These are phyloP conservation scores for Aphanocladium album DNA, from an alignment of 2,329 filamentous ascomycete species.

Conservation along the genomic window DNA sequence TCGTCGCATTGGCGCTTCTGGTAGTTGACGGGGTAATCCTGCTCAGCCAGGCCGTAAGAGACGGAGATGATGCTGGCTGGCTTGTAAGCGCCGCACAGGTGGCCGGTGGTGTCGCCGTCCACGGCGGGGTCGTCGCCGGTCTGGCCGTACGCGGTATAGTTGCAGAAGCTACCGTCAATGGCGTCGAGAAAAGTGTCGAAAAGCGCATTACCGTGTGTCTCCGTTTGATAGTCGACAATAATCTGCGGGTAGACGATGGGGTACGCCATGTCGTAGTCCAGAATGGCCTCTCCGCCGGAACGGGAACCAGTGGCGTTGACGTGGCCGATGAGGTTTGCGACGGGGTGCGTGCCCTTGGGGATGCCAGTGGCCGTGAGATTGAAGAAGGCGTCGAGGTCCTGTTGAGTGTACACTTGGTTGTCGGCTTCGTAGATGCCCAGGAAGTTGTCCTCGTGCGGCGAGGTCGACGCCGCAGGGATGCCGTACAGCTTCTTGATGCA, in stretches of 20 bases:
- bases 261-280: conserved; percentile 44
- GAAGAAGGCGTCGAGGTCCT: conserved; percentile 35
- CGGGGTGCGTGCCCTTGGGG: conserved; percentile 33
- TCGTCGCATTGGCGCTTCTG: conserved; percentile 36
- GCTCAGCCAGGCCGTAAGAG: conserved; percentile 45
- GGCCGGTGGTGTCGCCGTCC: too few species aligned
- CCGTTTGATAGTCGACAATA: conserved; percentile 33
- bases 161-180: conserved; percentile 45
- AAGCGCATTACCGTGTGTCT: neutral
- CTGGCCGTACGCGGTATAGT: too few species aligned
- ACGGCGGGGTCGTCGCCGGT: conserved; percentile 40
- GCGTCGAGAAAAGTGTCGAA: conserved; percentile 39
- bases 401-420: conserved; percentile 35
- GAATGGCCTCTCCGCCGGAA: conserved; percentile 35
- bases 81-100: conserved; percentile 23
- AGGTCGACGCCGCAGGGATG: conserved; percentile 28
- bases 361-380: conserved; percentile 27
- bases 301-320: conserved; percentile 14
- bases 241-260: conserved; percentile 48
- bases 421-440: conserved; percentile 38
- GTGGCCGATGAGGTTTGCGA: conserved; percentile 26
- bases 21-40: conserved; percentile 37
- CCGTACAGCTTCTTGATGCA: conserved; percentile 43
- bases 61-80: conserved; percentile 29
- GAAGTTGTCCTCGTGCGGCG: conserved; percentile 29